Base-by-base conservation (phyloP, 495 filamentous ascomycete species). In the Hypoxylon perforatum region DNA sequence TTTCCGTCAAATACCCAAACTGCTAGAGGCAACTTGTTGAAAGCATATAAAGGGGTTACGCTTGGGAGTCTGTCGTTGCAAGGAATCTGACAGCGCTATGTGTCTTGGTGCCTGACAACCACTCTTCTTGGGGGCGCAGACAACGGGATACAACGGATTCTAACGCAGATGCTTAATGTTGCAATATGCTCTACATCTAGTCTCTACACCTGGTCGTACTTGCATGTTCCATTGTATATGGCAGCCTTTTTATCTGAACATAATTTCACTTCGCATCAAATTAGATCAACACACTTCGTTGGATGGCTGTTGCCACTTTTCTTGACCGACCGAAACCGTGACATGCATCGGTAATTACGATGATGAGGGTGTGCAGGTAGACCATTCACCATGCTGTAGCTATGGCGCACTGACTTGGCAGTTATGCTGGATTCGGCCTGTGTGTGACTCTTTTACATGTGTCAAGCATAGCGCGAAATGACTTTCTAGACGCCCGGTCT, bases 161-260 rank as follows among this genome's bases (percentile, higher is more conserved):
- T 19, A 42, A 38, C 38, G 44, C 51, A 50, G 38, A 61, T 52
- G 42, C 39, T 69, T 33, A 55, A 41, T 42, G 28, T 56, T 51
- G 23, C 50, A 56, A 60, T 61, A 56, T 46, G 42, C 36, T 28
- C 25, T 28, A 28, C 25, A 28, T 7, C 25, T 28, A 28, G 25
- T 28, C 25, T 48, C 41, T 56, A 46, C 51, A 33, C 52, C 56
- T 57, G 61, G 44, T 65, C 54, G 36, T 52, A 57, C 46, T 48
- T 65, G 65, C 54, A 54, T 59, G 21, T 55, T 61, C 55, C 38
- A 44, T n/a, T 60, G 55, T 64, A 69, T 57, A 63, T 57, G 60
- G 52, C 52, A 62, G 46, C 39, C 46, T 62, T 45, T n/a, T 33
- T 55, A 54, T 28, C 48, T 62, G 57, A 42, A 65, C 57, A 62